Evolutionary conservation across 768 basidiomycete genomes (phyloP), one percentile per base, ranked within the genome.

Genomic region (Guyanaporus albipodus): DNA sequence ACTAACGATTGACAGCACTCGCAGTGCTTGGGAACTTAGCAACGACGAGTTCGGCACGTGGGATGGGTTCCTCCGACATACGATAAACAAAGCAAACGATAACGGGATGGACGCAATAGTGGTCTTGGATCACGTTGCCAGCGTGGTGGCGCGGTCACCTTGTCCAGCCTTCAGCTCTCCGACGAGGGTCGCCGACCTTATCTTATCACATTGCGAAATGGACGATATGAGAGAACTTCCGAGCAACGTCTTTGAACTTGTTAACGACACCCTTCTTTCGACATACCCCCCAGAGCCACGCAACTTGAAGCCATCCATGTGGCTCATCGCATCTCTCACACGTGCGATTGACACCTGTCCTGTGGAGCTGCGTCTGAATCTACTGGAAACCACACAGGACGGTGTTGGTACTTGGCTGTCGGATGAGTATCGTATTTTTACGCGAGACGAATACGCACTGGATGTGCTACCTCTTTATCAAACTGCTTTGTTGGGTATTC

Each of bases 391-490:
- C 11, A 46, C 80, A 12, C 75, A 80, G 51, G 82, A 80, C 1
- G 79, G 82, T 9, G 40, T 86, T 21, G 59, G 68, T 33, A 53
- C 72, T 12, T 90, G 87, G 88, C 60, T 89, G 24, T 71, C 75
- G 17, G 87, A 91, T 62, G 77, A 81, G 40, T 67, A 64, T 34
- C 56, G 60, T 19, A 67, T 70, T 8, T 78, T 84, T 63, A 67
- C 69, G 11, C 68, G 67, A 24, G 74, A 76, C 21, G 81, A 85
- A 41, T 77, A 87, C 47, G 66, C 67, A 15, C 71, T 78, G 51
- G 83, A 86, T 60, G 73, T 85, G 46, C 59, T 85, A 12, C 74
- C 79, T 0, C 58, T 88, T 41, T 91, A 88, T 54, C 74, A 85
- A 58, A 79, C 75, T 11, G 64, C 75, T 28, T 58, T 87, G 33